Evolutionary conservation across 371 early-diverging fungal species (phyloP), one percentile per base, ranked within the genome.

Genomic region (Apophysomyces trapeziformis): DNA sequence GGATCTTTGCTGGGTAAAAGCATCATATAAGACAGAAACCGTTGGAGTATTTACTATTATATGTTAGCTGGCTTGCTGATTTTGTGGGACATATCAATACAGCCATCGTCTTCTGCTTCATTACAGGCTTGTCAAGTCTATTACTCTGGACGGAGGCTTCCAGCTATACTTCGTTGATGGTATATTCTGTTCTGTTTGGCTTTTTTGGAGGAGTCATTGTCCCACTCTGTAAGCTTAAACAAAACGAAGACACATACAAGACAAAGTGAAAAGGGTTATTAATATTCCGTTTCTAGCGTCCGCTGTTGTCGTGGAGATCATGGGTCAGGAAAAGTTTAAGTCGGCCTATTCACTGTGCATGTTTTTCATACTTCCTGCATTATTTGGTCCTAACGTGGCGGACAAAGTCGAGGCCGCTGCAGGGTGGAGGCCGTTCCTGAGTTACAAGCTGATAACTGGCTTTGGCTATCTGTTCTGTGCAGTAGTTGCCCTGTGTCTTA

Each of bases 1-100:
- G 86, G 35, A 63, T 85, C 16, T 14, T 71, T 1, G 71, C 75
- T 18, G 82, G 82, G 66, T 63, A 11, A 35, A 50, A 4, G 8
- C 50, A 21, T 26, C 26, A 26, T 26, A 2, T 26, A 2, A 26
- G 26, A 26, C 2, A 2, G 26, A 2, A 26, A 1, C 1, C 2
- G 2, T 26, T 7, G 8, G 21, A 11, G 21, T 7, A 7, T 16
- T n/a, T 18, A 8, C 50, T 18, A 6, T 50, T 0, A 4, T 50
- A 18, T 18, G 8, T 50, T 18, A 50, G 50, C 2, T 50, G 50
- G 50, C n/a, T 50, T 32, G 69, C 57, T 21, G 65, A 69, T 32
- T 50, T 26, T n/a, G 16, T 65, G 12, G 69, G 65, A 0, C 65
- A 65, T 38, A 32, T 69, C 16, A 69, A 65, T 36, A 65, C 65